Evolutionary conservation across 164 flowering plant genomes (phyloP).

Genomic region (Macadamia tetraphylla): DNA sequence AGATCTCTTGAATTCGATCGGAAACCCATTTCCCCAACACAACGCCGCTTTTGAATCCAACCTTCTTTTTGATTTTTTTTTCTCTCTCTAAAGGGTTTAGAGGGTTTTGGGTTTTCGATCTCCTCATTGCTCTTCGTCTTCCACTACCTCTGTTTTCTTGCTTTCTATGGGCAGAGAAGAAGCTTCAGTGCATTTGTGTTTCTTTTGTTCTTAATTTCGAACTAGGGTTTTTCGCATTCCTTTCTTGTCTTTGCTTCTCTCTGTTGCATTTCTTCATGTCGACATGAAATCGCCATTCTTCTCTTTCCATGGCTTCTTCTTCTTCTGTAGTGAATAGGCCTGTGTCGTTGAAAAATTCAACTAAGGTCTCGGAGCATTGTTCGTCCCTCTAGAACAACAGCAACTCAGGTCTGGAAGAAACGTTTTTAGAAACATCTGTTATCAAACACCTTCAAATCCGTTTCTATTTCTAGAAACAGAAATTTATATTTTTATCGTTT

Average conservation of each 20-base stretch:
- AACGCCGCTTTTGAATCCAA: no score
- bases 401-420: constrained; percentile 13
- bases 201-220: background rate
- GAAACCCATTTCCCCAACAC: no score
- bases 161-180: constrained; percentile 5
- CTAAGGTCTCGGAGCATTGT: constrained; percentile 8
- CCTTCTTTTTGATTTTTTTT: no score
- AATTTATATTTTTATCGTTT: no score
- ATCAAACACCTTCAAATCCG: no score
- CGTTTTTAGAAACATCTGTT: no score
- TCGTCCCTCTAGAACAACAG: constrained; percentile 2
- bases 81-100: background rate
- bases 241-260: background rate
- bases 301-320: constrained; percentile 11
- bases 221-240: background rate
- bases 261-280: constrained; percentile 13
- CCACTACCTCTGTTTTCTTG: background rate
- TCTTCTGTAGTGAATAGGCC: constrained; percentile 19
- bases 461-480: no score
- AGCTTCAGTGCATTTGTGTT: background rate
- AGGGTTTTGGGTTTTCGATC: background rate
- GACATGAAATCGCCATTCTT: constrained; percentile 19
- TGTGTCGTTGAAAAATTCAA: constrained; percentile 13
- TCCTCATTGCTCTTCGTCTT: background rate
- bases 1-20: background rate